Base-by-base conservation (phyloP, 1,284 basidiomycete genomes). In the Tausonia pullulans region DNA sequence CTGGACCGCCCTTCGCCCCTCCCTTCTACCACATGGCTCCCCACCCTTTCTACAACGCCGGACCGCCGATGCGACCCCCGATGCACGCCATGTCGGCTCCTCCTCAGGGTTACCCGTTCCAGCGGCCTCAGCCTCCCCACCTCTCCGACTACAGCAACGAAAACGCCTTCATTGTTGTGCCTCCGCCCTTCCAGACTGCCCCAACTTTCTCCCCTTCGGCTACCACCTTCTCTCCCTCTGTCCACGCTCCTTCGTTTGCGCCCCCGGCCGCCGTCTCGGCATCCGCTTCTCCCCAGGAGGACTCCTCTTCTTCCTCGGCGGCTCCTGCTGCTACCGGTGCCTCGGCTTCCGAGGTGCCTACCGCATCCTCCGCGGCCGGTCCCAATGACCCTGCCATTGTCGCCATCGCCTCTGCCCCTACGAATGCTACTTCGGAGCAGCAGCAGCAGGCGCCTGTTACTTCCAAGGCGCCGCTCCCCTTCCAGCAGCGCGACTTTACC, bases 1-100 rank as follows among this genome's bases (percentile, higher is more conserved):
- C 62, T 13, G 61, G 57, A 40, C 58, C 56, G 41, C 56, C 57
- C 52, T 60, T 53, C 58, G 39, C 59, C 11, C 63, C 59, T 10
- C 58, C 65, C 8, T 66, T 60, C 65, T 62, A 66, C 56, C 64
- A 45, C 46, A 65, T 65, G 64, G 54, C 62, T 16, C 63, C 63
- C 16, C 50, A 44, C 48, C 55, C 55, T n/a, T 61, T 56, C 60
- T 56, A 45, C 16, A 40, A 52, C 44, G 60, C 62, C 8, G 49
- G 51, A 16, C 63, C 63, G 11, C 58, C 55, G 44, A 61, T 60
- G 54, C 50, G 39, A 11, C 65, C 65, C n/a, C 61, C 61, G 9
- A 61, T 61, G 60, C 64, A 65, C 56, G 49, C 56, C 27, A 60
- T 65, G 59, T 46, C 54, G 7, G 41, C 43, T 3, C 55, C 58